These are phyloP conservation scores for Penicillium sp. DNA, from an alignment of 2,329 filamentous ascomycete genomes.

Conservation along the genomic window DNA sequence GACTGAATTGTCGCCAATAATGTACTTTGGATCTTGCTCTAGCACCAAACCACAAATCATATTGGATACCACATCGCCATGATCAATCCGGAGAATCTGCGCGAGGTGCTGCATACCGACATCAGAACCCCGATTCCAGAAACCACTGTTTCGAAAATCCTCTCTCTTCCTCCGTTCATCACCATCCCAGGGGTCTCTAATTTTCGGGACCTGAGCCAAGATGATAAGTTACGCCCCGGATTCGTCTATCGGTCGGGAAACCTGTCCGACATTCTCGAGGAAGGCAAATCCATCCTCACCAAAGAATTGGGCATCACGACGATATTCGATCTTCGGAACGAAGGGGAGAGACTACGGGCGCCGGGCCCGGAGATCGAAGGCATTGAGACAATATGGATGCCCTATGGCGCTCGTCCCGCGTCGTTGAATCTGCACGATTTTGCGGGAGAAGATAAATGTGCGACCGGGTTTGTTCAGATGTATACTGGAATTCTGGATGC, in stretches of 20 bases:
- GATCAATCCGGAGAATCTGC: conserved; percentile 24
- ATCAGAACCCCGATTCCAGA: conserved; percentile 28
- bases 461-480: conserved; percentile 67
- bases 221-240: conserved; percentile 50
- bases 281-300: conserved; percentile 58
- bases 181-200: conserved; percentile 33
- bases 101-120: conserved; percentile 27
- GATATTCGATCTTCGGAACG: conserved; percentile 71
- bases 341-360: conserved; percentile 45
- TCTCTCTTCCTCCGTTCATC: conserved; percentile 31
- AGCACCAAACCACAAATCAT: too few relatives aligned
- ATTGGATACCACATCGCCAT: conserved; percentile 9
- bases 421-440: conserved; percentile 27
- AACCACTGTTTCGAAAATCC: conserved; percentile 24
- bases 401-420: conserved; percentile 55
- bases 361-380: conserved; percentile 59
- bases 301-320: conserved; percentile 61
- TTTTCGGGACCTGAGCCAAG: conserved; percentile 32
- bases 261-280: conserved; percentile 60
- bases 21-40: background rate
- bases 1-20: background rate
- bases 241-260: conserved; percentile 72
- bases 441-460: conserved; percentile 59
- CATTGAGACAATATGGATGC: conserved; percentile 56
- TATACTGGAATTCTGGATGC: conserved; percentile 71